These are phyloP conservation scores for Solanum neorickii DNA, from an alignment of 257 asterid genomes.

Conservation along the genomic window DNA sequence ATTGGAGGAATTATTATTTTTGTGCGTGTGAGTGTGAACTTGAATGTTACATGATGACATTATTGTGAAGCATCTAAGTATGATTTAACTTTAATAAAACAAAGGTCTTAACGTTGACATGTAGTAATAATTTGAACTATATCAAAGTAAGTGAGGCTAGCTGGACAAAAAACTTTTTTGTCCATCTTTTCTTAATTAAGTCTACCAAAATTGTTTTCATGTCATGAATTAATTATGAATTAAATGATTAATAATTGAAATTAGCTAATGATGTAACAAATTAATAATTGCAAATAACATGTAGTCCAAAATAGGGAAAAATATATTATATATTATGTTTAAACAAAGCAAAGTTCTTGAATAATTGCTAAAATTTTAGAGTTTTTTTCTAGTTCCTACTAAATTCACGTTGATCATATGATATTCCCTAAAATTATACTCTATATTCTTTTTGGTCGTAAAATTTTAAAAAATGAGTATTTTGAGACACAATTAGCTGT, in stretches of 20 bases:
- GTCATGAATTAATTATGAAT: background rate
- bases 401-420: background rate
- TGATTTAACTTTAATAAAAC: background rate
- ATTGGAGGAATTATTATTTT: background rate
- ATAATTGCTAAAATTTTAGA: background rate
- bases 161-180: background rate
- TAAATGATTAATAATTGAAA: background rate
- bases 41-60: background rate
- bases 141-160: background rate
- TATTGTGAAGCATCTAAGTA: background rate
- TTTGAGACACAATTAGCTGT: background rate
- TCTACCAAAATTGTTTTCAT: background rate
- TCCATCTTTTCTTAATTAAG: background rate
- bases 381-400: background rate
- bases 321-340: background rate
- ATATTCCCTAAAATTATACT: background rate
- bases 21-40: background rate
- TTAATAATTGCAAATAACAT: background rate
- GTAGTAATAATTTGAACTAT: background rate
- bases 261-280: background rate
- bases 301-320: background rate
- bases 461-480: background rate
- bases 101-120: background rate
- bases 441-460: background rate
- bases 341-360: background rate